Base-by-base conservation (phyloP, 345 rosid species). In the Leavenworthia alabamica region DNA sequence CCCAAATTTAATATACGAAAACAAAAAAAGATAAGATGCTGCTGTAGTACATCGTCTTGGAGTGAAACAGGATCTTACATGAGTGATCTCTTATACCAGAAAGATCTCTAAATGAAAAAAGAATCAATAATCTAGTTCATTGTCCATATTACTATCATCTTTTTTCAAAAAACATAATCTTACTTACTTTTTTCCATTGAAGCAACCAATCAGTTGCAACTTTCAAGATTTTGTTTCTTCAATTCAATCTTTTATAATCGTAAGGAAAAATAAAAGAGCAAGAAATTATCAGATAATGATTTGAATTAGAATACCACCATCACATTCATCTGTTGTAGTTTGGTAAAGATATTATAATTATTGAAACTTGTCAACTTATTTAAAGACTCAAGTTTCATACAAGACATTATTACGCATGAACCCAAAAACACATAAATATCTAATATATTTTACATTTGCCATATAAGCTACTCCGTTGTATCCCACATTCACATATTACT, bases 11-110 rank as follows among this genome's bases (percentile, higher is more conserved):
- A 78, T 62, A 66, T 79, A 13, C 88, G 88, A 2, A 79, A 86
- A 39, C 84, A 86, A 35, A 88, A 85, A 95, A 89, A 83, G 82
- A 84, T 78, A 76, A 88, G 84, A 76, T 79, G 85, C 65, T 73
- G 81, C 65, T 73, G 81, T 63, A 60, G 72, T 39, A 37, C 60
- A 46, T 71, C 75, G 16, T 63, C 75, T 49, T 71, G 70, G 70
- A 71, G 65, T 48, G 75, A 71, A 58, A 63, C 54, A 48, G 70
- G 70, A 56, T 71, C 65, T 56, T 56, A 71, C 65, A 56, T 50
- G 46, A 62, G 19, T 24, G 60, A 70, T 24, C 8, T 69, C 56
- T 33, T 61, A 2, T 53, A 69, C 56, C 67, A 61, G 36, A 68
- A 68, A 59, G 72, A 57, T 28, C 72, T 70, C 35, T 70, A 5